These are phyloP conservation scores for Gossypium rotundifolium DNA, from an alignment of 345 rosid species.

Conservation along the genomic window DNA sequence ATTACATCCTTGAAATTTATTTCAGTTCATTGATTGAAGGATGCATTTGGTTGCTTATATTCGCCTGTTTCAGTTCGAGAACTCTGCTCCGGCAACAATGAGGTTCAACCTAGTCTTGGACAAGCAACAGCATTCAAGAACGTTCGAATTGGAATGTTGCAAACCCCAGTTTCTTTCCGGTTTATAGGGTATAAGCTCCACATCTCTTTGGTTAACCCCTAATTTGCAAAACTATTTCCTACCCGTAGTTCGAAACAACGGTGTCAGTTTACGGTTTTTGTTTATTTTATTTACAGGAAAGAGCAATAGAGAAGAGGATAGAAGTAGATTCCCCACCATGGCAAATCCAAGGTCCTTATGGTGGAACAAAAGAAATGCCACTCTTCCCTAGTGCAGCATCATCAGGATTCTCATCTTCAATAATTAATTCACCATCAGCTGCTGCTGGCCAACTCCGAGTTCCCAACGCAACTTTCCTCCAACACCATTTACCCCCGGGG, in stretches of 20 bases:
- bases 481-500: constrained; percentile 9
- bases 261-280: neutral
- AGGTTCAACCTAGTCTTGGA: constrained; percentile 21
- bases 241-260: neutral
- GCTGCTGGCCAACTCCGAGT: constrained; percentile 24
- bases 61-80: constrained; percentile 23
- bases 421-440: constrained; percentile 28
- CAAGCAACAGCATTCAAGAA: constrained; percentile 27
- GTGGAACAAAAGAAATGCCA: constrained; percentile 30
- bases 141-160: constrained; percentile 26
- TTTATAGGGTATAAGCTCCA: constrained; percentile 28
- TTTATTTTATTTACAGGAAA: constrained; percentile 34
- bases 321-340: constrained; percentile 29
- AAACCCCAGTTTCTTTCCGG: constrained; percentile 35
- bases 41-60: neutral
- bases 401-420: constrained; percentile 72
- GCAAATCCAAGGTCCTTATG: constrained; percentile 30
- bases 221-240: neutral
- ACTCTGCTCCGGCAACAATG: constrained; percentile 20
- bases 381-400: constrained; percentile 71
- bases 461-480: constrained; percentile 19
- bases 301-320: constrained; percentile 54
- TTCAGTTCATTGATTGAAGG: neutral
- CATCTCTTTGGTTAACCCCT: neutral
- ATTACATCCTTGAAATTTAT: neutral